phyloP scores from a whole-genome alignment of 2,329 filamentous ascomycete species.

The Aspergillus pseudoviridinutans region DNA sequence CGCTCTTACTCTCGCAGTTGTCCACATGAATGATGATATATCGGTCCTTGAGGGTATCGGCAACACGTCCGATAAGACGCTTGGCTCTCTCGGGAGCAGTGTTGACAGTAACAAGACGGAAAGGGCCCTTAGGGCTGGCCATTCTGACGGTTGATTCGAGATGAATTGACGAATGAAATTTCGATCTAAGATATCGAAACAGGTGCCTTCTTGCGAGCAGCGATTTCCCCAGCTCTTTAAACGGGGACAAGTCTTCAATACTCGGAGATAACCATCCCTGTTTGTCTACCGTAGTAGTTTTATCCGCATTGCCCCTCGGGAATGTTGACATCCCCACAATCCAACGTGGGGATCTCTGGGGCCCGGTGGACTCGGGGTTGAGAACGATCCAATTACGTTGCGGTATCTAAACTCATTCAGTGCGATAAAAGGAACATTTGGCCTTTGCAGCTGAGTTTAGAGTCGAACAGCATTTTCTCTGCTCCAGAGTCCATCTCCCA shows the following conservation, averaged over 20 bases:
- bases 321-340: constrained; percentile 16
- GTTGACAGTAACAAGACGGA: constrained; percentile 64
- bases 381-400: constrained; percentile 14
- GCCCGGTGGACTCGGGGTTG: background rate
- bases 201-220: background rate
- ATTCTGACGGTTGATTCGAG: constrained; percentile 13
- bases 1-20: constrained; percentile 56
- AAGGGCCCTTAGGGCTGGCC: constrained; percentile 51
- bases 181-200: background rate
- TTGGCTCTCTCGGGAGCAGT: constrained; percentile 63
- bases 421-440: background rate
- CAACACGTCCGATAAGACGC: constrained; percentile 57
- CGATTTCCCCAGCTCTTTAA: background rate
- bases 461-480: background rate
- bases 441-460: background rate
- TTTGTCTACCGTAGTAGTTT: background rate
- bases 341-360: constrained; percentile 10
- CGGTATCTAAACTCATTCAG: background rate
- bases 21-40: constrained; percentile 61
- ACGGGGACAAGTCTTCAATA: background rate
- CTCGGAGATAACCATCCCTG: background rate
- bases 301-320: background rate
- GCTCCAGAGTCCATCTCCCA: background rate
- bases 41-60: constrained; percentile 57
- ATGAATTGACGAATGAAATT: background rate